Base-by-base conservation (phyloP, 1,139 yeast genomes). In the Pneumocystis carinii region DNA sequence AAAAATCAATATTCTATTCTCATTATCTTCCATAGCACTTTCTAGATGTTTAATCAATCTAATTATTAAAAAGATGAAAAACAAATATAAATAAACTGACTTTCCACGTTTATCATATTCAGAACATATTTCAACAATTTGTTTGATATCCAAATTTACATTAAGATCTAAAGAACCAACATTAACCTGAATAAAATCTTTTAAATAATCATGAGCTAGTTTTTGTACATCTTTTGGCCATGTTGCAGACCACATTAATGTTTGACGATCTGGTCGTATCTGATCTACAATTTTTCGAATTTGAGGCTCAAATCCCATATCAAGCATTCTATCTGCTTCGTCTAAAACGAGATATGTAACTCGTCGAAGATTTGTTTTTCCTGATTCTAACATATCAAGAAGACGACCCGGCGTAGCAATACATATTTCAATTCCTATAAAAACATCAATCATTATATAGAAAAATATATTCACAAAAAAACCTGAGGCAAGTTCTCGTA, bases 171-270 rank as follows among this genome's bases (percentile, higher is more conserved):
- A 81, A 66, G 97, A 92, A 75, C 98, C 98, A 75, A 92, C 79
- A 71, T 88, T 90, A 70, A 92, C 98, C 79, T 92, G 98, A 73
- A 92, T 90, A 72, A 92, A 95, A 74, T 92, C 96, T 67, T 83
- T 78, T 75, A 90, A 81, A 77, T 89, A 92, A 76, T 92, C 98
- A 72, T 86, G 82, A 69, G 97, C 94, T 74, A 92, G 82, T 70
- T 84, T 80, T 80, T 90, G 95, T 68, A 92, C 97, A 76, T 89
- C 95, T 81, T 90, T 90, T 73, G 98, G 98, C 98, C 98, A 92
- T 64, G 98, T 92, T 70, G 98, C 98, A 69, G 97, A 90, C 97
- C 97, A 92, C 97, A 92, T 88, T 74, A 92, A 82, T 66, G 98
- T 92, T 80, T 92, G 98, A 79, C 96, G 87, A 75, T 90, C 96